Percentiles rank a stretch among this genome's conserved stretches.
Conservation (phyloP, 192 early-diverging fungal species). For the Rhizoclosmatium sp. region DNA sequence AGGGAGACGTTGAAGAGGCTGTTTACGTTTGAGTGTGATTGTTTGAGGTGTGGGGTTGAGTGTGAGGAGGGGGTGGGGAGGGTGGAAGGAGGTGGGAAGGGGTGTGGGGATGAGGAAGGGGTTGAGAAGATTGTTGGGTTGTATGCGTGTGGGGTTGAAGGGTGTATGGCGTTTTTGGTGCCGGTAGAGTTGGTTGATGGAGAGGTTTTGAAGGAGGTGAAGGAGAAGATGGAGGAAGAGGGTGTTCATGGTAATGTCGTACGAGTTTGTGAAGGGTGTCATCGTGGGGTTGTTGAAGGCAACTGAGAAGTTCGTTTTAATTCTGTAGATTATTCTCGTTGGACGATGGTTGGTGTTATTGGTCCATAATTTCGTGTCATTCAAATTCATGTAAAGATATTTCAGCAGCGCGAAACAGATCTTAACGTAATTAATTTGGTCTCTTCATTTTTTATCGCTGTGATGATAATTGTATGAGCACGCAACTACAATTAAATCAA, state of each 20-base stretch:
- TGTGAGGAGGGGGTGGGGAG: background rate
- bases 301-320: too few relatives aligned
- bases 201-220: background rate
- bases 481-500: too few relatives aligned
- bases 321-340: too few relatives aligned
- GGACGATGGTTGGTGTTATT: too few relatives aligned
- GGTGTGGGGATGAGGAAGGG: background rate
- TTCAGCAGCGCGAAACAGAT: too few relatives aligned
- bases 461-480: too few relatives aligned
- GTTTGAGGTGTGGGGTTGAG: constrained; percentile 46
- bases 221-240: background rate
- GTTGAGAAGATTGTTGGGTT: background rate
- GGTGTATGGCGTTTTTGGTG: constrained; percentile 11
- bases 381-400: too few relatives aligned
- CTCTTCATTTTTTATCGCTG: too few relatives aligned
- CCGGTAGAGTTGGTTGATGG: background rate
- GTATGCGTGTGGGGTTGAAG: background rate
- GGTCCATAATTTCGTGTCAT: too few relatives aligned
- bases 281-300: background rate
- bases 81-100: background rate
- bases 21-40: constrained; percentile 57
- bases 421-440: too few relatives aligned
- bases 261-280: background rate
- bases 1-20: constrained; percentile 35
- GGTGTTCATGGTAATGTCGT: background rate